Evolutionary conservation across 2,329 filamentous ascomycete genomes (phyloP), one percentile per base, ranked within the genome.

Genomic region (Allantophomopsis cytisporea): DNA sequence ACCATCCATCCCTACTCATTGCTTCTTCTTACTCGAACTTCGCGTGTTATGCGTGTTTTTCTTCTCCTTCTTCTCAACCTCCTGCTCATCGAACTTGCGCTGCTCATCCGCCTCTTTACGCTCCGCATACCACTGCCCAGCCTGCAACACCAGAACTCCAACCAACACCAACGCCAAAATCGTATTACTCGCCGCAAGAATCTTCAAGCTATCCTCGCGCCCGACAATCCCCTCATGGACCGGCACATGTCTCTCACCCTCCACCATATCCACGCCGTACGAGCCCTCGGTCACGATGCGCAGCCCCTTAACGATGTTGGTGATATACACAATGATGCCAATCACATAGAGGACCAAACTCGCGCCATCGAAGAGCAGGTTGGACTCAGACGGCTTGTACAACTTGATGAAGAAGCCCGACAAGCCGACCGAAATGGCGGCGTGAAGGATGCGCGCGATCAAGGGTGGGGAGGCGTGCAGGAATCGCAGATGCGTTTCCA

Each of bases 91-190:
- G 46, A 80, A 69, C 56, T 76, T 72, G 54, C 74, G 76, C 41
- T 73, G 69, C 60, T 95, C 88, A 57, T 88, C 82, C 54, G 71
- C 71, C 61, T 96, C 88, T 65, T 93, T 93, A 56, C 84, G 73
- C 71, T 96, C 88, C 18, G 91, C 91, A 64, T 98, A 98, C 91
- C 89, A 96, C 71, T 96, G 86, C 10, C 91, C 91, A 15, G 86
- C 86, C 73, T 98, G 91, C 54, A 98, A 64, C 28, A 95, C 84
- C 47, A 98, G 59, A 8, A 98, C 84, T 5, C 91, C 91, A 3
- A 96, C 80, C 39, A 98, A 64, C 21, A 98, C 86, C 35, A 98
- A 71, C 30, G 89, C 91, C 41, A 96, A 63, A 56, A 98, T 98
- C 3, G 91, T 96, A 62, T 98, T 94, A 60, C 86, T 94, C 7